Conservation (phyloP, 176 grass and related monocot genomes). For the Sorghum bicolor region DNA sequence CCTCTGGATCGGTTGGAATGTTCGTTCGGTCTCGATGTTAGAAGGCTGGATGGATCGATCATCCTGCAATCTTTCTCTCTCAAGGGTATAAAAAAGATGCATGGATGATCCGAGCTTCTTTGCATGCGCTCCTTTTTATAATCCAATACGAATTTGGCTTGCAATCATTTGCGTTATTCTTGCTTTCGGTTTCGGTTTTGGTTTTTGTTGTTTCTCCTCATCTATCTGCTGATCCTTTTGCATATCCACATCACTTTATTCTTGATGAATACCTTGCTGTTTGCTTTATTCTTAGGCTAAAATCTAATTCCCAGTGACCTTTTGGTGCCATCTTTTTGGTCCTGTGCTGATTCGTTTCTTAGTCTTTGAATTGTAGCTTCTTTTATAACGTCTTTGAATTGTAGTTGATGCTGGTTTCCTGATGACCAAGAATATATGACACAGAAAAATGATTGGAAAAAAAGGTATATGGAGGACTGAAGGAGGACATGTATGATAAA, state of each 20-base stretch:
- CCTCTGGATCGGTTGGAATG: constrained; percentile 48
- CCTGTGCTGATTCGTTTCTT: constrained; percentile 2
- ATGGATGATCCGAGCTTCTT: constrained; percentile 19
- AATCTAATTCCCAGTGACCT: constrained; percentile 40
- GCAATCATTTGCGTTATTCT: constrained; percentile 31
- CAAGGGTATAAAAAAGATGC: constrained; percentile 32
- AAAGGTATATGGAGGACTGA: too few species aligned
- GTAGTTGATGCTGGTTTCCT: background rate
- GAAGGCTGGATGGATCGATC: constrained; percentile 35
- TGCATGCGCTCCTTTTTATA: background rate
- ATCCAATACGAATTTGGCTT: constrained; percentile 1
- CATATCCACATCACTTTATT: constrained; percentile 76
- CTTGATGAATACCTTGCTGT: constrained; percentile 45
- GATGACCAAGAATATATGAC: background rate
- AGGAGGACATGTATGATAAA: too few species aligned
- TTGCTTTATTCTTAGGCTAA: constrained; percentile 75
- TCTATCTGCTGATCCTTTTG: constrained; percentile 47
- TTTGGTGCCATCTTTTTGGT: constrained; percentile 21
- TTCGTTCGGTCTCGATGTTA: constrained; percentile 37
- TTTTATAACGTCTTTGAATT: background rate
- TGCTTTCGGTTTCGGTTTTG: constrained; percentile 20
- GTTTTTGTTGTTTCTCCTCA: constrained; percentile 11
- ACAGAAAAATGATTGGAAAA: background rate
- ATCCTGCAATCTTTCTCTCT: constrained; percentile 41
- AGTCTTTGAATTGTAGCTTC: background rate